Evolutionary conservation across 257 asterid genomes (phyloP), one percentile per base, ranked within the genome.

Genomic region (Linaria vulgaris): DNA sequence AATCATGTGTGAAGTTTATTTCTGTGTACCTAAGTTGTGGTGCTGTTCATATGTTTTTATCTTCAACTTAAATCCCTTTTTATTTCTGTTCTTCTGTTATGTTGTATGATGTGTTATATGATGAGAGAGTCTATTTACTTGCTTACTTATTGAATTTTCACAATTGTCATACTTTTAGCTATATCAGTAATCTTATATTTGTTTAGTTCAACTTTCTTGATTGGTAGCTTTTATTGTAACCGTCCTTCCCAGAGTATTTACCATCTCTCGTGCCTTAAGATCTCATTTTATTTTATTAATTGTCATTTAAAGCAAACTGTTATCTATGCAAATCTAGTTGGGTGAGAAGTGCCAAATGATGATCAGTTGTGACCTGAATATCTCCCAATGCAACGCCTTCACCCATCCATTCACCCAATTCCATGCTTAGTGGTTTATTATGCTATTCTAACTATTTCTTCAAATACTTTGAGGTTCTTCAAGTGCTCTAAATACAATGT

Each of bases 161-260:
- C 49, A 8, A 13, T 44, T 9, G 49, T 44, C 8, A 14, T 13
- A 44, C 16, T 44, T 44, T 6, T 44, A 5, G 16, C 17, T 44
- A 5, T 44, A 44, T 13, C 0, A 0, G 17, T 44, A 6, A n/a
- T 12, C 6, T 44, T 8, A 19, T 44, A 44, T 44, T 43, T 43
- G 17, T 43, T 43, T 12, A 13, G 48, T 3, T 9, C 51, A 56
- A n/a, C 17, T 24, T 12, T 3, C 20, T 30, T 38, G n/a, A n/a
- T n/a, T n/a, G n/a, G n/a, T n/a, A 44, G 30, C 47, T 57, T 34
- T 25, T 12, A 44, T 68, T 20, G 25, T 27, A n/a, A 64, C 43
- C 24, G 22, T 21, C 52, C 52, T 12, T n/a, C 7, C 49, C 16
- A 44, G 7, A 44, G 17, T n/a, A 27, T 44, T 44, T 13, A 44